Evolutionary conservation across 108 stramenopile genomes (phyloP), one percentile per base, ranked within the genome.

Genomic region (Conticribra weissflogii): DNA sequence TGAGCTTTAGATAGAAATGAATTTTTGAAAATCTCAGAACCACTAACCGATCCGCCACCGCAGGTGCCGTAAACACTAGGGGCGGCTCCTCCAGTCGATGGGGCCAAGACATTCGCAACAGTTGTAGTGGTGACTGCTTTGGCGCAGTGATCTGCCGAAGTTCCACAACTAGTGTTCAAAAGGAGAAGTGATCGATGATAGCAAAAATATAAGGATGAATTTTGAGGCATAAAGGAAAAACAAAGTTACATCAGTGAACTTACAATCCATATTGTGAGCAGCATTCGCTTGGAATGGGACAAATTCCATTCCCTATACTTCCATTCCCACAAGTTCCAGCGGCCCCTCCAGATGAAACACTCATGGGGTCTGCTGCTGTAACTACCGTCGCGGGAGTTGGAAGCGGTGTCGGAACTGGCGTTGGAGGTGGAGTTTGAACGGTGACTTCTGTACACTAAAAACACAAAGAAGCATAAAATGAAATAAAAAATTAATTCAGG

Each of bases 241-340:
- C 3, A 5, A n/a, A 16, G 15, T 12, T 51, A 5, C 5, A 51
- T 51, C 15, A 51, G n/a, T n/a, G n/a, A n/a, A n/a, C 50, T 51
- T 51, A 51, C 62, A 48, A 73, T 3, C 72, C 72, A 51, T 64
- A 73, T 21, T 5, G 7, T 8, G 72, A 73, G 31, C 72, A 73
- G 31, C 72, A 73, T 32, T 73, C 72, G 33, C 32, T 50, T 5
- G 28, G 25, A 34, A 64, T 50, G 16, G 55, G 28, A 34, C 72
- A 73, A 58, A 73, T 73, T 31, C 63, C 72, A 46, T 73, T 64
- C 31, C 72, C 72, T 23, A 64, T 47, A 23, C 34, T 0, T 19
- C 72, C 72, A 19, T 56, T 56, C 17, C 72, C 72, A 50, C 72
- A 73, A 19, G 72, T 58, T 3, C 62, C 59, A 44, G 24, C 34